Base-by-base conservation (phyloP, 192 early-diverging fungal species). In the Coemansia sp. region DNA sequence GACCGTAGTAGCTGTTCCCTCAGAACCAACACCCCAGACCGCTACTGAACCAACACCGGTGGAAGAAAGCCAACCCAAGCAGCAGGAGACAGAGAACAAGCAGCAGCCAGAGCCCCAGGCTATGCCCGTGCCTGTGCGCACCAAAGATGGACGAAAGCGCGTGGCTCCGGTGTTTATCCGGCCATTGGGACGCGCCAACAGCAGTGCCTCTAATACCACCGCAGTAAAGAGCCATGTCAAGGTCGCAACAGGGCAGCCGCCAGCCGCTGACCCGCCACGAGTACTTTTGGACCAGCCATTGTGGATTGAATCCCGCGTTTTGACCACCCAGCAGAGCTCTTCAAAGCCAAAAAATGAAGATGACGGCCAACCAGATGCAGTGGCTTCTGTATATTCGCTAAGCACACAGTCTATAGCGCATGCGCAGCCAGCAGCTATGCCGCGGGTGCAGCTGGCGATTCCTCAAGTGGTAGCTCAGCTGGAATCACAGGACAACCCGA, bases 101-200 rank as follows among this genome's bases (percentile, higher is more conserved):
- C 11, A 40, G 39, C 39, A 11, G 39, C 1, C 39, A 40, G 39
- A 40, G 39, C 39, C 39, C 1, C 87, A 89, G 53, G 69, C 53
- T 1, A 82, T 90, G 28, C 84, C 89, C 0, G 69, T 83, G 12
- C 71, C 71, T 0, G 62, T 64, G 40, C 53, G 66, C 42, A 90
- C 88, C 7, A 86, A 85, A 39, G 82, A 87, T 57, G 94, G 94
- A 7, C 88, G 90, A 69, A 91, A 88, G 47, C 79, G 94, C 9
- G 93, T 97, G 21, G 83, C 85, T 21, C 94, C 90, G 5, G 40
- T 84, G 48, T 82, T 85, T 70, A 56, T 87, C 9, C 71, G 83
- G 21, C 56, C 58, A 18, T 41, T 58, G 38, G 44, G 58, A 20
- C 11, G 43, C 17, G 12, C 18, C 36, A 54, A 56, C 50, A 14